Conservation (phyloP, 1,284 basidiomycete species). For the Kwoniella shivajii region DNA sequence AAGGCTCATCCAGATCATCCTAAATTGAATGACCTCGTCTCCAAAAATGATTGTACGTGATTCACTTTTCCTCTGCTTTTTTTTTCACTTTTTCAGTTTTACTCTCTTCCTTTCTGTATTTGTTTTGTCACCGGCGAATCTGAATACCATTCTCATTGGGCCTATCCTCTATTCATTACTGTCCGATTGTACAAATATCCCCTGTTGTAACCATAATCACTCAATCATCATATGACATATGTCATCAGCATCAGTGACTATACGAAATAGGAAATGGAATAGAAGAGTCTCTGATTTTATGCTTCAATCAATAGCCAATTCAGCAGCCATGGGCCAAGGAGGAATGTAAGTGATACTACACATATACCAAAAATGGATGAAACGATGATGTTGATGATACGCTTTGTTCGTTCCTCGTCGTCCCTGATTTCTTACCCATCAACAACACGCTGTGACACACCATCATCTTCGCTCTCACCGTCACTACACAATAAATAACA, state of each 20-base stretch:
- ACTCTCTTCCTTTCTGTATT: conserved; percentile 16
- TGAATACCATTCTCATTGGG: background rate
- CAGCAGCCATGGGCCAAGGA: conserved; percentile 17
- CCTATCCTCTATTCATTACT: background rate
- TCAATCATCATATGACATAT: background rate
- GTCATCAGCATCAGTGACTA: background rate
- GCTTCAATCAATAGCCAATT: conserved; percentile 20
- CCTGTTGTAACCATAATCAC: background rate
- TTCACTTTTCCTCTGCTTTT: conserved; percentile 1
- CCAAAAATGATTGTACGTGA: conserved; percentile 18
- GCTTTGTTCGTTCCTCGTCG: conserved; percentile 1
- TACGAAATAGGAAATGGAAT: conserved; percentile 5
- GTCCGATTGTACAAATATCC: background rate
- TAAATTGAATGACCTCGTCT: conserved; percentile 29
- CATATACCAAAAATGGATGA: background rate
- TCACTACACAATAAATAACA: background rate
- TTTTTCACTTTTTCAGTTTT: conserved; percentile 28
- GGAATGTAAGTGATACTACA: conserved; percentile 19
- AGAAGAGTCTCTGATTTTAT: conserved; percentile 22
- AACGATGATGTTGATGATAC: background rate
- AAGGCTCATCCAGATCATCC: conserved; percentile 40
- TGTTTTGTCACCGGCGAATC: background rate
- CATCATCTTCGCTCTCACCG: background rate
- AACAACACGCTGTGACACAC: background rate
- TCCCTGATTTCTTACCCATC: background rate